A percentile compares a stretch with the other conserved stretches of the same genome.
Conservation (phyloP, 83 land plant genomes). For the Thuja plicata region DNA sequence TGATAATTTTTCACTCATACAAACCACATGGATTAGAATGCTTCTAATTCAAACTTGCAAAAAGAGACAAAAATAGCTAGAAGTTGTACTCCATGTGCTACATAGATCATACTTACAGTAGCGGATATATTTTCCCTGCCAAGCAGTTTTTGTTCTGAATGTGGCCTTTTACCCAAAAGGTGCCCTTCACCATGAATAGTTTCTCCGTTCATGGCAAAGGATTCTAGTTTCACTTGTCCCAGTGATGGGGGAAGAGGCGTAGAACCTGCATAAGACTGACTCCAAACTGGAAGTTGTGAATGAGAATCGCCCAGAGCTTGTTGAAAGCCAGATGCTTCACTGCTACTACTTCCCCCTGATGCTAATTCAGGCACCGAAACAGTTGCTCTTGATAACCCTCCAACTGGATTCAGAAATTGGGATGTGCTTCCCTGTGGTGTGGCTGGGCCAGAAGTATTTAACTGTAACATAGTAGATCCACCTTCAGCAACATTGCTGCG, state of each 20-base stretch:
- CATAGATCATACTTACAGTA: neutral
- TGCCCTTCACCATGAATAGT: slow-evolving; percentile 9
- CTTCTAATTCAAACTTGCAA: neutral
- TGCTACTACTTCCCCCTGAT: slow-evolving; percentile 14
- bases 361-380: slow-evolving; percentile 4
- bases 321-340: slow-evolving; percentile 18
- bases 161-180: slow-evolving; percentile 8
- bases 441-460: neutral
- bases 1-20: neutral
- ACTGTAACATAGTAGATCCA: slow-evolving; percentile 8
- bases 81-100: neutral
- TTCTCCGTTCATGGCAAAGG: slow-evolving; percentile 17
- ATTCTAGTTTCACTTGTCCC: slow-evolving; percentile 19
- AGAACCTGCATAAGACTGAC: slow-evolving; percentile 15
- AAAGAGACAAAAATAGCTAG: neutral
- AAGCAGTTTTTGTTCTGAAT: neutral
- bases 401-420: slow-evolving; percentile 8
- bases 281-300: slow-evolving; percentile 20
- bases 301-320: slow-evolving; percentile 16
- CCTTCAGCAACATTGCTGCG: neutral
- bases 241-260: neutral
- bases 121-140: slow-evolving; percentile 7
- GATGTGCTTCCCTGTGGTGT: neutral
- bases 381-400: neutral
- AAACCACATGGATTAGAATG: neutral